phyloP scores from a whole-genome alignment of 768 basidiomycete genomes.

The Kwoniella botswanensis region DNA sequence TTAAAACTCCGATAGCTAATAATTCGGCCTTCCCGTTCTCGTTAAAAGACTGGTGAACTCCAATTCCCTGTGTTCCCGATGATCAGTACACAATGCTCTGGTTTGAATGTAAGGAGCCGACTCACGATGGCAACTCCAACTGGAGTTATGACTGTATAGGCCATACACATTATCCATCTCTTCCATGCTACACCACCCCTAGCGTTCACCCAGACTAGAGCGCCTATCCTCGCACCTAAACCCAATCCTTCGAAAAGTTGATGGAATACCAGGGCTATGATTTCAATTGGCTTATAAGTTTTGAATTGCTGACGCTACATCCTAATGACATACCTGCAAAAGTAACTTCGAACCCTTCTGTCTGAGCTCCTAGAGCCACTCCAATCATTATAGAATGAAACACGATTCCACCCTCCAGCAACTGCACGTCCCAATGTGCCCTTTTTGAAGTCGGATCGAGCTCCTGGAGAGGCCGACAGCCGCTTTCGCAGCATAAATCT shows the following conservation, averaged over 20 bases:
- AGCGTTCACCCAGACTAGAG: neutral
- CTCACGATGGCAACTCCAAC: conserved; percentile 16
- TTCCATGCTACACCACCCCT: conserved; percentile 6
- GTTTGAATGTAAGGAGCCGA: too few species aligned
- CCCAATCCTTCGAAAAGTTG: conserved; percentile 19
- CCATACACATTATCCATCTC: conserved; percentile 18
- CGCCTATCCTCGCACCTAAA: conserved; percentile 16
- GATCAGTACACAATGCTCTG: neutral
- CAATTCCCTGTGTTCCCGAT: conserved; percentile 1
- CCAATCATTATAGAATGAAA: conserved; percentile 23
- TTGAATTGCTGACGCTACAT: too few species aligned
- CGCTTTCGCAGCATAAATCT: conserved; percentile 13
- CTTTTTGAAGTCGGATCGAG: conserved; percentile 12
- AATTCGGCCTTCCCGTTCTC: conserved; percentile 15
- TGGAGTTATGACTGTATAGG: conserved; percentile 17
- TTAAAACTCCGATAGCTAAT: conserved; percentile 16
- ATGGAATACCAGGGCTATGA: conserved; percentile 17
- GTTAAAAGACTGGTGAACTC: conserved; percentile 19
- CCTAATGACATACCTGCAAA: conserved; percentile 8
- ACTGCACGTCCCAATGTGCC: conserved; percentile 19
- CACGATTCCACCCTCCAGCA: conserved; percentile 15
- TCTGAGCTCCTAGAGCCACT: conserved; percentile 11
- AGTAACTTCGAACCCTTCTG: conserved; percentile 8
- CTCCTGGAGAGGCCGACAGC: conserved; percentile 11
- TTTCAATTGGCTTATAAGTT: too few species aligned